These are phyloP conservation scores for Guillardia theta DNA, from an alignment of 78 protist species.

Conservation along the genomic window DNA sequence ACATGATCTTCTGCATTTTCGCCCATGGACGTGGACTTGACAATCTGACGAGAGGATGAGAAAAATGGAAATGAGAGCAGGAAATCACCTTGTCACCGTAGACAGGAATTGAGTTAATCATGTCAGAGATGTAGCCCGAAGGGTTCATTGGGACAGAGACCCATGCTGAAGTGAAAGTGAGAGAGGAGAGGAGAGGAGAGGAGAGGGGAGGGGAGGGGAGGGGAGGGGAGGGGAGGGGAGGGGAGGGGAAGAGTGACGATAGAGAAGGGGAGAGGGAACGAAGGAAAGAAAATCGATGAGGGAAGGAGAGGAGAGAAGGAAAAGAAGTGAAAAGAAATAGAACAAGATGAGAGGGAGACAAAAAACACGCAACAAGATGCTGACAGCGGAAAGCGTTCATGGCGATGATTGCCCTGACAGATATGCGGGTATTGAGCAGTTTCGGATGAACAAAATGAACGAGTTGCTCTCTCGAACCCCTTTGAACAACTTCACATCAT, in stretches of 20 bases:
- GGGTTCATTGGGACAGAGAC: not conserved
- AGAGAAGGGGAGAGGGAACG: too few relatives aligned
- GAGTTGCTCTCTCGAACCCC: too few relatives aligned
- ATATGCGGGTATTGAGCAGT: too few relatives aligned
- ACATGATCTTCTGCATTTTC: not conserved
- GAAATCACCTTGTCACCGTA: not conserved
- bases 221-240: too few relatives aligned
- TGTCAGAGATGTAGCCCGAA: not conserved
- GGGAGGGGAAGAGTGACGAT: too few relatives aligned
- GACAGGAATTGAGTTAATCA: conserved; percentile 1
- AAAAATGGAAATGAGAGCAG: not conserved
- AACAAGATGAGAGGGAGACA: too few relatives aligned
- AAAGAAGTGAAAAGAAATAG: not conserved
- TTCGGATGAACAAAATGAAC: too few relatives aligned
- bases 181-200: not conserved
- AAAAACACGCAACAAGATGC: too few relatives aligned
- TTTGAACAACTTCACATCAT: too few relatives aligned
- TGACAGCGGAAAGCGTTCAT: too few relatives aligned
- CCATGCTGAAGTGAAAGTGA: not conserved
- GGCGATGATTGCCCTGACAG: too few relatives aligned
- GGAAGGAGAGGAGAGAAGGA: not conserved
- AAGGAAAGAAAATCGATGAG: too few relatives aligned
- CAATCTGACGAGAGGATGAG: not conserved
- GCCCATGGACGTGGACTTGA: not conserved
- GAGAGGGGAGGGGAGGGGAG: not conserved